A percentile compares a stretch with the other conserved stretches of the same genome.
phyloP scores from a whole-genome alignment of 2,329 filamentous ascomycete genomes.

The Fusarium hainanense region DNA sequence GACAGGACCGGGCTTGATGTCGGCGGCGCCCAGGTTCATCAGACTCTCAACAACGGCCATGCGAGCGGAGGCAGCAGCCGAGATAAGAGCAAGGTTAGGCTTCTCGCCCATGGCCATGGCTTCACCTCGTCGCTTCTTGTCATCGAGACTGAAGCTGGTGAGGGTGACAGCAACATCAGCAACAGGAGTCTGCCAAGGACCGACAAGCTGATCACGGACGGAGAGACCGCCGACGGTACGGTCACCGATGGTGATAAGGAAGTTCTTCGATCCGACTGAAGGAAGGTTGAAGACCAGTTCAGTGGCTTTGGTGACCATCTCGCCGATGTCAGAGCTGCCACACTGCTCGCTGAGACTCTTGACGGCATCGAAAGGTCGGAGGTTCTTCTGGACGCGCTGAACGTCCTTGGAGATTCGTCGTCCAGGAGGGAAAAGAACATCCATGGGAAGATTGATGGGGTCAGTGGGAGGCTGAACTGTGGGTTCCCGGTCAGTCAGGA shows the following conservation, averaged over 20 bases:
- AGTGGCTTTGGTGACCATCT: conserved; percentile 67
- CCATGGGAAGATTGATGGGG: conserved; percentile 91
- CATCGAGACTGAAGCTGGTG: conserved; percentile 75
- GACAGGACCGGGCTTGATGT: conserved; percentile 59
- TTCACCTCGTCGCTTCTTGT: conserved; percentile 82
- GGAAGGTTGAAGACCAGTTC: conserved; percentile 86
- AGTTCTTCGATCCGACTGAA: conserved; percentile 94
- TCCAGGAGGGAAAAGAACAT: conserved; percentile 83
- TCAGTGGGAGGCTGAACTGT: conserved; percentile 70
- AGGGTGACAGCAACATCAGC: conserved; percentile 94
- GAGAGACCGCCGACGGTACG: conserved; percentile 91
- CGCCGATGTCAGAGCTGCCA: conserved; percentile 58
- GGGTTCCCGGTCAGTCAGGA: conserved; percentile 85
- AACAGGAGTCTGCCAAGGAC: conserved; percentile 94
- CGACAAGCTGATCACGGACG: conserved; percentile 93
- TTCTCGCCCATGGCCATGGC: conserved; percentile 99
- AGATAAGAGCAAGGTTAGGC: conserved; percentile 88
- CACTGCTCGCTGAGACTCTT: conserved; percentile 73
- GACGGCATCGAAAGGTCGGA: conserved; percentile 77
- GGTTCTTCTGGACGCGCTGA: conserved; percentile 56
- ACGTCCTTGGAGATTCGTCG: conserved; percentile 45
- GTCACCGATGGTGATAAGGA: conserved; percentile 96
- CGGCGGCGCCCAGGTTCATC: conserved; percentile 88
- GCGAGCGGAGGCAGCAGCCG: conserved; percentile 86
- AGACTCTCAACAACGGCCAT: conserved; percentile 97